phyloP scores from a whole-genome alignment of 2,329 filamentous ascomycete genomes.

The Colletotrichum spaethianum region DNA sequence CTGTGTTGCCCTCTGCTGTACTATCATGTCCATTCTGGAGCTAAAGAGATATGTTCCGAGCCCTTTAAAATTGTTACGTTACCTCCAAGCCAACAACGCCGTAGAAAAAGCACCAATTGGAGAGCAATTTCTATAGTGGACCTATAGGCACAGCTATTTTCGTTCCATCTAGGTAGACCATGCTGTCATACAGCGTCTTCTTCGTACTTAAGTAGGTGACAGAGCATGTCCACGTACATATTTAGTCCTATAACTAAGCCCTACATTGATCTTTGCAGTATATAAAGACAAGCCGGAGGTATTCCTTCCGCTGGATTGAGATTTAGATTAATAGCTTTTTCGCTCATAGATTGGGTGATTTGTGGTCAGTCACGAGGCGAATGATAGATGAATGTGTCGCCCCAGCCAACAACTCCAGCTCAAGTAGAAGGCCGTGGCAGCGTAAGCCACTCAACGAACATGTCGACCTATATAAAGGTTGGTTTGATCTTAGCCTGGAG shows the following conservation, averaged over 20 bases:
- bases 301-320: neutral
- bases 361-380: neutral
- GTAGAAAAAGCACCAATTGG: neutral
- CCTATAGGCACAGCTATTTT: neutral
- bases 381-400: neutral
- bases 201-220: neutral
- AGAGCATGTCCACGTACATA: neutral
- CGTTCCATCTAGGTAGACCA: neutral
- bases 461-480: neutral
- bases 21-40: neutral
- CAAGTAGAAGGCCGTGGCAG: neutral
- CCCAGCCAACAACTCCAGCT: neutral
- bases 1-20: neutral
- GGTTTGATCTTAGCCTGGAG: too few species aligned
- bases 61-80: too few species aligned
- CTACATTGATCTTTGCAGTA: accelerated
- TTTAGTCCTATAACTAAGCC: neutral
- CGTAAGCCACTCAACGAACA: neutral
- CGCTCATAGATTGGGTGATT: too few species aligned
- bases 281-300: neutral
- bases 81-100: neutral
- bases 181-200: neutral
- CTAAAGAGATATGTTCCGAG: neutral
- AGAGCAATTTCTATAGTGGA: neutral
- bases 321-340: neutral